Base-by-base conservation (phyloP, 2,329 filamentous ascomycete species). In the Claviceps sp. region DNA sequence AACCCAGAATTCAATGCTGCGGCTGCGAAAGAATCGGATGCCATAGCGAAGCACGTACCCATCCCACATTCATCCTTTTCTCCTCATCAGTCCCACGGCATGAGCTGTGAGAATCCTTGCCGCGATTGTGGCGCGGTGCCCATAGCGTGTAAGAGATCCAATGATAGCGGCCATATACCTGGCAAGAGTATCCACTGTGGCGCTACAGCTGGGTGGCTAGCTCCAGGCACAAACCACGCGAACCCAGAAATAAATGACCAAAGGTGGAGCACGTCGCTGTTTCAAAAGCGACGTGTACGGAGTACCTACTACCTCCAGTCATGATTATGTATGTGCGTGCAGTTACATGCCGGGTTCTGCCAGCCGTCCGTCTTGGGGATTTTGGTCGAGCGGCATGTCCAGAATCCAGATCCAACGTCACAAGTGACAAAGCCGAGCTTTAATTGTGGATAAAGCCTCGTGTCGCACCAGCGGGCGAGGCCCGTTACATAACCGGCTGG, bases 201-300 rank as follows among this genome's bases (percentile, higher is more conserved):
- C 50, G 46, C 36, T 5, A 7, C 36, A 34, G 40, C 13, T 3
- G 13, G 14, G 36, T 14, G 8, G 44, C 37, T 51, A 51, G 50
- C 45, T 51, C 46, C 50, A 51, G 50, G 50, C 45, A 51, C 50
- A 34, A 34, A 40, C 14, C 34, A 40, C 44, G 38, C 50, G 44
- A 47, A 47, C 36, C 38, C 38, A 42, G 50, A 47, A 34, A 40
- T 39, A 48, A 45, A 20, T 26, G 17, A 26, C 11, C 2, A 4
- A 34, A 16, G 45, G 45, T 20, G 36, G 26, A 42, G 36, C 17
- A 45, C 29, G 7, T 26, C 36, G 36, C 39, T 17, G 44, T 42
- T 42, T 42, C 42, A 11, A 36, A 40, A 46, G 37, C 9, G 45
- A 46, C 48, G n/a, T 29, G 29, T 44, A 43, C 17, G 4, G 38